Evolutionary conservation across 768 basidiomycete species (phyloP), one percentile per base, ranked within the genome.

Genomic region (Fomitopsis pulvina): DNA sequence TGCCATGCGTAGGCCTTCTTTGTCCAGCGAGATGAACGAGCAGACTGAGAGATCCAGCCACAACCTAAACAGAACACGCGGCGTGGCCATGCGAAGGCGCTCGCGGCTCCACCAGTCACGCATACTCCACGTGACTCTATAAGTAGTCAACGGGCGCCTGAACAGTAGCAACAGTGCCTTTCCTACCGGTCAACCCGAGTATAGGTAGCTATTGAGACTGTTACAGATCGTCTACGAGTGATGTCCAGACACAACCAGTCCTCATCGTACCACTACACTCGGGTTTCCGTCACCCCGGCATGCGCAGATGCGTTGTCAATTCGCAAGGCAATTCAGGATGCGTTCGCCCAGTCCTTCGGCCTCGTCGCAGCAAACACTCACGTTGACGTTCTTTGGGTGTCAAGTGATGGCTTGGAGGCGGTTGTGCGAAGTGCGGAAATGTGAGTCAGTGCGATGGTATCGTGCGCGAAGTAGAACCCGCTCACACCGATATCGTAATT

Each of bases 351-450:
- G 57, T 67, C 72, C 8, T 83, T 83, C 54, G 84, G 85, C 2
- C 51, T 73, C 34, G 76, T 77, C 3, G 66, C 66, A 8, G 72
- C 81, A 1, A 68, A 71, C 41, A 71, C 70, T 2, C 76, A 81
- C 52, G 51, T 86, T 27, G 85, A 87, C 56, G 62, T 87, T 9
- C 64, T 87, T 16, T 80, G 77, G 72, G 56, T 81, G 8, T 61
- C 70, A 7, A 64, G 69, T 2, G 64, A 70, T 7, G 75, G 75
- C 1, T 53, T 53, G 2, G 67, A 71, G 45, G 67, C 63, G 29
- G 68, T 79, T 9, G 53, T 79, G 25, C 71, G 79, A 34, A 56
- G 71, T 8, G 59, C 65, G 3, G 60, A 67, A 55, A 66, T 60
- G 79, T 80, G 52, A 50, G 69, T 24, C 11, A 9, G 20, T 27